Evolutionary conservation across 768 basidiomycete genomes (phyloP), one percentile per base, ranked within the genome.

Genomic region (Rhodosporidiobolus odoratus): DNA sequence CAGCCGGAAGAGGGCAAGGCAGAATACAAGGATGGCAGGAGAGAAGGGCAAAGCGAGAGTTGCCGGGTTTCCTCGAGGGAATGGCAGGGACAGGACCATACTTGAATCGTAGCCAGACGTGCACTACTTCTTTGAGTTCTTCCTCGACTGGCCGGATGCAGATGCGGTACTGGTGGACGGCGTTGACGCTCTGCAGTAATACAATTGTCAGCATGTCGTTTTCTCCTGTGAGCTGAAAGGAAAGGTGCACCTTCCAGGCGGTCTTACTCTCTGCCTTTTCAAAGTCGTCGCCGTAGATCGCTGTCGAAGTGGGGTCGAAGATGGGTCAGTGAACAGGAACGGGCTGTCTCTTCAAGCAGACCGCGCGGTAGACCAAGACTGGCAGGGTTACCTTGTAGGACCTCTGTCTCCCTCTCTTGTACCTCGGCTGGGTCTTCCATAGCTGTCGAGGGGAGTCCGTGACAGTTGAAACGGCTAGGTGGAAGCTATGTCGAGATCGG

Each of bases 251-350:
- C 69, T 75, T 75, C 74, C 74, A 75, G 13, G 74, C 70, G 16
- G 74, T 72, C 5, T 53, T 43, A 9, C 58, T 66, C 34, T 65
- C 65, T 1, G 65, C 69, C 43, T 59, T 62, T 30, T 69, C 43
- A 27, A 72, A 75, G 30, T 75, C 74, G 1, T 75, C 74, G 50
- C 65, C 65, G 54, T 69, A 75, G 70, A 75, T 54, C 45, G 30
- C 21, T 32, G 34, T 23, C 9, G 30, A 21, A 2, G 45, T n/a
- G 19, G 54, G 35, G 13, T 15, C 2, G 30, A 38, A 57, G 35
- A 54, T 38, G 27, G 62, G 58, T 23, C 23, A 8, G 19, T 34
- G 5, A 58, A 17, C 25, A 12, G n/a, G n/a, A 21, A 35, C 23
- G 25, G 16, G 15, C 5, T 10, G 32, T 0, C n/a, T 27, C 1